Conservation (phyloP, 2,329 filamentous ascomycete species). For the Stemphylium vesicarium region DNA sequence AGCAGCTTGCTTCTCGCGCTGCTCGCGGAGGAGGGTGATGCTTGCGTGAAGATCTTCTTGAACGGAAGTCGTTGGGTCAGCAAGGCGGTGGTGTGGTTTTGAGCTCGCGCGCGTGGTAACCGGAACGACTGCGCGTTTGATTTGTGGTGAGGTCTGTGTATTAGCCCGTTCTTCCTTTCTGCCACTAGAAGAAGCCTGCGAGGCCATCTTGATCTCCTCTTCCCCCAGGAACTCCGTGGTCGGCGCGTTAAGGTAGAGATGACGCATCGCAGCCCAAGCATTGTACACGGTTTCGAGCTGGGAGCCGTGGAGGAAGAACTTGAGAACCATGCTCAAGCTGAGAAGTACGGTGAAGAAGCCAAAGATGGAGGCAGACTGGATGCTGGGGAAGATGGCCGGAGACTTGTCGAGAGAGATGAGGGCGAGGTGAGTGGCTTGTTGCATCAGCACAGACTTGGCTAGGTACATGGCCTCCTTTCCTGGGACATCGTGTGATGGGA, state of each 20-base stretch:
- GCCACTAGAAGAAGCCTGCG: neutral
- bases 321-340: slow-evolving; percentile 1
- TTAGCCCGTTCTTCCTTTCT: neutral
- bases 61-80: neutral
- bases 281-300: neutral
- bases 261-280: neutral
- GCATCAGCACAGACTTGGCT: neutral
- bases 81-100: neutral
- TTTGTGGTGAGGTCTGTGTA: neutral
- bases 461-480: neutral
- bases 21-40: neutral
- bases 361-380: neutral
- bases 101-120: neutral
- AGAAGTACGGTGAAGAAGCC: neutral
- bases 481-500: neutral
- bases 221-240: neutral
- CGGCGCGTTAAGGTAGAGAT: slow-evolving; percentile 3
- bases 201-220: neutral
- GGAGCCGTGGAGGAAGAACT: neutral
- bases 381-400: neutral
- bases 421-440: neutral
- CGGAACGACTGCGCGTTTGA: neutral
- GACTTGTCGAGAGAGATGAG: neutral
- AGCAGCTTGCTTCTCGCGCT: neutral
- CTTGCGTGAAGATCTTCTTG: neutral